Evolutionary conservation across 352 stramenopile genomes (phyloP), one percentile per base, ranked within the genome.

Genomic region (Phytophthora niederhauseri): DNA sequence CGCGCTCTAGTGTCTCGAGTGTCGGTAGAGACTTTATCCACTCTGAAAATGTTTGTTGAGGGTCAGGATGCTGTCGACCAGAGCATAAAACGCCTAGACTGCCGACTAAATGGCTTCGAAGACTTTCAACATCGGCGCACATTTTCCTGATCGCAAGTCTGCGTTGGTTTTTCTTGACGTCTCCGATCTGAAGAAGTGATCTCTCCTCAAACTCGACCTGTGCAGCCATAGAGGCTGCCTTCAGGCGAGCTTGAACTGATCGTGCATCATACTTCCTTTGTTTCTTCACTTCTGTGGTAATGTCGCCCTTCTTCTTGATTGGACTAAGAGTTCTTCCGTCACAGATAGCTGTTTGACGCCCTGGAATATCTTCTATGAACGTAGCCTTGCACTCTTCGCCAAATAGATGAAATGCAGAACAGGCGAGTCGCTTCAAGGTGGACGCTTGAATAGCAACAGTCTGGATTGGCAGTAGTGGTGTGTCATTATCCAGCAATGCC

Each of bases 21-120:
- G 84, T 91, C 43, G 76, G 64, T 15, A 92, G 65, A 0, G 84
- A 90, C 20, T 69, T 75, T 3, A 90, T 77, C 84, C 84, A 92
- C 6, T 81, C 73, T 0, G 59, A 52, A 56, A 92, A 83, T 1
- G 52, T 36, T 64, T 91, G 81, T 2, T 75, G 56, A 0, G 68
- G 63, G 8, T 84, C 70, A 24, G 82, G 73, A 30, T 90, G 84
- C 3, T 65, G 20, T n/a, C 84, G 65, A 12, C 76, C 84, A 28
- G 34, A 71, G 52, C 46, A 76, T 6, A 92, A 45, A 6, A 91
- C 45, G 4, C 36, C 53, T 0, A 92, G 54, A 14, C 82, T 78
- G 3, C 41, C 20, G 2, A 79, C 31, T 49, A 85, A 73, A 60
- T 79, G 69, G 5, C 28, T 34, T 12, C 80, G 77, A 28, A 86